A percentile compares a stretch with the other conserved stretches of the same genome.
These are phyloP conservation scores for Maudiozyma saulgeensis DNA, from an alignment of 805 yeast species.

Conservation along the genomic window DNA sequence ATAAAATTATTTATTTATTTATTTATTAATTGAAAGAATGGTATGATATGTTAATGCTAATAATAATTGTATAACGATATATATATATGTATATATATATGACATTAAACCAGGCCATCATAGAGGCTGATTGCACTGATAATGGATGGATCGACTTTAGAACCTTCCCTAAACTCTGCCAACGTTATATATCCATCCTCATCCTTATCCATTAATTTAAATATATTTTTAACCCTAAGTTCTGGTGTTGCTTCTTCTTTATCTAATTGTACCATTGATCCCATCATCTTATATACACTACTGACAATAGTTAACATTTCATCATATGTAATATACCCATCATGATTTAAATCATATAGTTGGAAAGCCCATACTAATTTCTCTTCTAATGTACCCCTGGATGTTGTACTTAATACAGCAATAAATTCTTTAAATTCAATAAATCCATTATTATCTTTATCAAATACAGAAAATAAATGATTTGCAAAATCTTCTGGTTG, in stretches of 20 bases:
- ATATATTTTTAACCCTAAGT: constrained; percentile 71
- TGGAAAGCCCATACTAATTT: constrained; percentile 85
- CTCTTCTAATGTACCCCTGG: constrained; percentile 78
- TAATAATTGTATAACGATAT: neutral
- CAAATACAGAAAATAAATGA: constrained; percentile 82
- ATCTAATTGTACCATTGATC: constrained; percentile 80
- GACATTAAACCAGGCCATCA: constrained; percentile 59
- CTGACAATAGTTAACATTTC: constrained; percentile 74
- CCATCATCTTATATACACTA: constrained; percentile 91
- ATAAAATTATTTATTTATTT: too few species aligned
- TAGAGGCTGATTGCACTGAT: constrained; percentile 68
- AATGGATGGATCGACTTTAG: constrained; percentile 69
- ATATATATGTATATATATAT: neutral
- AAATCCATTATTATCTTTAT: constrained; percentile 65
- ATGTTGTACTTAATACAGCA: constrained; percentile 73
- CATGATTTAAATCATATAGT: constrained; percentile 72
- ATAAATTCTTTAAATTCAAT: constrained; percentile 92
- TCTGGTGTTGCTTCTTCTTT: constrained; percentile 92
- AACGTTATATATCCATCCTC: constrained; percentile 59
- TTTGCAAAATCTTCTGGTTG: constrained; percentile 89
- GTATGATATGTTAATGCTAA: neutral
- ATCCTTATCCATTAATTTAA: constrained; percentile 62
- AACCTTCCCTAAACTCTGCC: constrained; percentile 77
- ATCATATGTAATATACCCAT: constrained; percentile 63
- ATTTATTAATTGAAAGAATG: too few species aligned